Evolutionary conservation across 1,284 basidiomycete genomes (phyloP).

Genomic region (Tilletia horrida): DNA sequence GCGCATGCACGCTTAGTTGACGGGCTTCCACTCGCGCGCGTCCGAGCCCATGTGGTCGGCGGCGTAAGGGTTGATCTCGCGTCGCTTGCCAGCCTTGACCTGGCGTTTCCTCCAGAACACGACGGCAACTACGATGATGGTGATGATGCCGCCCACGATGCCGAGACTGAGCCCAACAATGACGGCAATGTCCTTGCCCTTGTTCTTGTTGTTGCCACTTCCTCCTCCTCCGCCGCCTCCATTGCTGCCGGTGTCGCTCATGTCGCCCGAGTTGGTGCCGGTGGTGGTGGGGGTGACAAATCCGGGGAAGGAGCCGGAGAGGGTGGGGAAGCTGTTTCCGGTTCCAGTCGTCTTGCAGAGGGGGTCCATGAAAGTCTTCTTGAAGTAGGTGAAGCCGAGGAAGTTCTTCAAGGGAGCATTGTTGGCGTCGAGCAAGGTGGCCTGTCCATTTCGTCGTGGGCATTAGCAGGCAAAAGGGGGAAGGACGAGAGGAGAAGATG

Average conservation of each 20-base stretch:
- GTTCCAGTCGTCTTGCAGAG: constrained; percentile 6
- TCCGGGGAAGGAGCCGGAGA: constrained; percentile 11
- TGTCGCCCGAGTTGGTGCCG: neutral
- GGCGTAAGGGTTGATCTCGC: constrained; percentile 5
- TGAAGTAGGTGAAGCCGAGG: neutral
- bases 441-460: neutral
- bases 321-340: neutral
- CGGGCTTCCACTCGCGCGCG: constrained; percentile 17
- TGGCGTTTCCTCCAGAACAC: constrained; percentile 10
- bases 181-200: neutral
- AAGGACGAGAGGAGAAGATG: neutral
- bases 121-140: neutral
- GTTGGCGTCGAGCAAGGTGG: constrained; percentile 7
- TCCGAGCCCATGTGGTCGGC: constrained; percentile 10
- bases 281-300: neutral
- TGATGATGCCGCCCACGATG: neutral
- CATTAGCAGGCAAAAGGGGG: no score
- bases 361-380: constrained; percentile 1
- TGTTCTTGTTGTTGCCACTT: no score
- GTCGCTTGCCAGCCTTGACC: constrained; percentile 7
- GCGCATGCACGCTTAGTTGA: neutral
- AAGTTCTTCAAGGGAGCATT: constrained; percentile 9
- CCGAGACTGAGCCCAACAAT: constrained; percentile 7
- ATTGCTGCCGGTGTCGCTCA: neutral
- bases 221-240: neutral